Evolutionary conservation across 2,329 filamentous ascomycete species (phyloP).

Genomic region (Bipolaris cookei): DNA sequence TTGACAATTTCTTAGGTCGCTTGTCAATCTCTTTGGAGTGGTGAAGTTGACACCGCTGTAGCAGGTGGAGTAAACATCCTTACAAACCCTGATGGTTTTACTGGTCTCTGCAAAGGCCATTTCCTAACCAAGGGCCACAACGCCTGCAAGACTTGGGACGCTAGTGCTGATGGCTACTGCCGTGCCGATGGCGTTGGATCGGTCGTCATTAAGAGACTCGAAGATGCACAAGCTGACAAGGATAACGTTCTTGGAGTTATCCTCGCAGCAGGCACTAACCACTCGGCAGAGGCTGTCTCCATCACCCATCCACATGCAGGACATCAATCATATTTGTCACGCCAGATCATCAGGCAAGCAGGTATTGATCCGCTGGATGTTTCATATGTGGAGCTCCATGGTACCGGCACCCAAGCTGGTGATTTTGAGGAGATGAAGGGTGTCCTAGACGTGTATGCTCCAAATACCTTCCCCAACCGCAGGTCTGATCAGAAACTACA

Average conservation of each 20-base stretch:
- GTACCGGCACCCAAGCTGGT: slow-evolving; percentile 38
- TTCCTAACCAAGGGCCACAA: slow-evolving; percentile 30
- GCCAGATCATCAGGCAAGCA: slow-evolving; percentile 37
- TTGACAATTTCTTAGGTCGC: slow-evolving; percentile 18
- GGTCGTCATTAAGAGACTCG: slow-evolving; percentile 43
- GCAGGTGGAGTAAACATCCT: slow-evolving; percentile 37
- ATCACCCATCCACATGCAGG: slow-evolving; percentile 40
- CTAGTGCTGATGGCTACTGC: slow-evolving; percentile 42
- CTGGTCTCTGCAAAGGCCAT: slow-evolving; percentile 29
- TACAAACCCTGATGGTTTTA: slow-evolving; percentile 41
- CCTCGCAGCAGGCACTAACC: slow-evolving; percentile 40
- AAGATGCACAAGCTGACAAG: slow-evolving; percentile 41
- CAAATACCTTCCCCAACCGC: slow-evolving; percentile 8
- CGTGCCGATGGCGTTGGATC: slow-evolving; percentile 40
- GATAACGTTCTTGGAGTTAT: slow-evolving; percentile 45
- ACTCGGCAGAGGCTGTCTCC: slow-evolving; percentile 43
- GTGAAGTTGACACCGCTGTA: slow-evolving; percentile 38
- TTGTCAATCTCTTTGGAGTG: slow-evolving; percentile 36
- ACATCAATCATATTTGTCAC: slow-evolving; percentile 26
- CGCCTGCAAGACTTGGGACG: slow-evolving; percentile 45
- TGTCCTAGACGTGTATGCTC: slow-evolving; percentile 22
- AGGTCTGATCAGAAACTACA: slow-evolving; percentile 18
- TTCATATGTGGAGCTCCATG: slow-evolving; percentile 40
- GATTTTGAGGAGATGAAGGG: slow-evolving; percentile 30
- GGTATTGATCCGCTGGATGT: slow-evolving; percentile 45